Conservation (phyloP, 2,329 filamentous ascomycete genomes). For the Pseudogymnoascus sp. region DNA sequence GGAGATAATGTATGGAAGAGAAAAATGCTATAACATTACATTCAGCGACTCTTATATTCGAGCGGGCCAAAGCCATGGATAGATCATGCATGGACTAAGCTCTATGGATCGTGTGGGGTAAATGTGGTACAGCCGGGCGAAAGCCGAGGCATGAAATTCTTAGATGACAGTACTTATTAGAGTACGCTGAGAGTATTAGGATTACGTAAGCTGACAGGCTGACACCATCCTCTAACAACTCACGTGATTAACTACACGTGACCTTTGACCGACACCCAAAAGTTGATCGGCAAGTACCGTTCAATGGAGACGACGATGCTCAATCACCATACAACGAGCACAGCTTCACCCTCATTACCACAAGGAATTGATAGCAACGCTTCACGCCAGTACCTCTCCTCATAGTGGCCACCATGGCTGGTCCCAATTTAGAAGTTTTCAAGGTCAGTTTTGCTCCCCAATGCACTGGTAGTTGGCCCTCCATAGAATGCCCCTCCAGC, state of each 20-base stretch:
- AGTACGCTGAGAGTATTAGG: background rate
- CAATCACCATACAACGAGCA: background rate
- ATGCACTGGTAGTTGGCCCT: background rate
- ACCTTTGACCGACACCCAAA: background rate
- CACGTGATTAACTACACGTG: background rate
- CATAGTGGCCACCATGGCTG: slow-evolving; percentile 47
- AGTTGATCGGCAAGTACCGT: slow-evolving; percentile 4
- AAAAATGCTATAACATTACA: background rate
- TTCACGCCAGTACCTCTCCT: background rate
- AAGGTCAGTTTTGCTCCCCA: slow-evolving; percentile 51
- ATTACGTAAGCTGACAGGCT: background rate
- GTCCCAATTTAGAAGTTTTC: slow-evolving; percentile 88
- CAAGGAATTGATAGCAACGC: background rate
- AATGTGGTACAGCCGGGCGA: background rate
- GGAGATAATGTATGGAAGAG: background rate
- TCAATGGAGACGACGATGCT: background rate
- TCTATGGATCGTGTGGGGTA: background rate
- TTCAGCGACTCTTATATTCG: background rate
- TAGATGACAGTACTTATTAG: too few species aligned
- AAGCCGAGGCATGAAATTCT: background rate
- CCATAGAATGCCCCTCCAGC: slow-evolving; percentile 10
- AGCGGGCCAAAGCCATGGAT: background rate
- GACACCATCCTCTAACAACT: background rate
- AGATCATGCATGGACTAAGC: background rate
- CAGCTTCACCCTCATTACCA: background rate